phyloP scores from a whole-genome alignment of 2,329 filamentous ascomycete genomes.

The Dactylellina parvicollis region DNA sequence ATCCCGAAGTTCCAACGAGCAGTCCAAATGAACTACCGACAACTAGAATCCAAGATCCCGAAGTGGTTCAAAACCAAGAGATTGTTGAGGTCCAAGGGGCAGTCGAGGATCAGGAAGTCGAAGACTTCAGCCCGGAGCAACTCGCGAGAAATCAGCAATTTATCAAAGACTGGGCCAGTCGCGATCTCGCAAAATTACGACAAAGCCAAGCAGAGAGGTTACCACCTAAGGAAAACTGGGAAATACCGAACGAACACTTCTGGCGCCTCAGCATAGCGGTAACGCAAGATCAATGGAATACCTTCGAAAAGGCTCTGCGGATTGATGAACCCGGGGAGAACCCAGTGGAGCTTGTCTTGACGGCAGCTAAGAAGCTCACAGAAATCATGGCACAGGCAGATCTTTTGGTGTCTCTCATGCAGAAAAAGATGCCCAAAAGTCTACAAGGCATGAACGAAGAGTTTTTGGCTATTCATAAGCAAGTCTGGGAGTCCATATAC shows the following conservation, averaged over 20 bases:
- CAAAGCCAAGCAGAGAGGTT: background rate
- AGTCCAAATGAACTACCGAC: too few species aligned
- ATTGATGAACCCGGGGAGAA: background rate
- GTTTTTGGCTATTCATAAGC: background rate
- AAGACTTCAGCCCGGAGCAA: background rate
- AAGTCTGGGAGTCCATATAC: background rate
- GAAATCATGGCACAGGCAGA: background rate
- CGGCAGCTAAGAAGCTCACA: background rate
- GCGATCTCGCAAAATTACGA: background rate
- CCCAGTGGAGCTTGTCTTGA: background rate
- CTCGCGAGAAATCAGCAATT: conserved; percentile 4
- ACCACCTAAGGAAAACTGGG: background rate
- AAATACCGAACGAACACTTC: background rate
- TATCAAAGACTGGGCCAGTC: conserved; percentile 4
- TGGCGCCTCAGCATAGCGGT: background rate
- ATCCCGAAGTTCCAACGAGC: background rate
- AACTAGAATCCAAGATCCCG: too few species aligned
- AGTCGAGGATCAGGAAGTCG: background rate
- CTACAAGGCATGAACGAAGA: background rate
- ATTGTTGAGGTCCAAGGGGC: background rate
- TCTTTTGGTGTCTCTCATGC: background rate
- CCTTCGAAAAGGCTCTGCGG: conserved; percentile 4
- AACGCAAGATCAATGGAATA: background rate
- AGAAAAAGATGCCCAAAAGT: background rate
- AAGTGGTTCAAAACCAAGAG: background rate